Evolutionary conservation across 1,139 yeast species (phyloP).

Genomic region (Blastobotrys serpentis): DNA sequence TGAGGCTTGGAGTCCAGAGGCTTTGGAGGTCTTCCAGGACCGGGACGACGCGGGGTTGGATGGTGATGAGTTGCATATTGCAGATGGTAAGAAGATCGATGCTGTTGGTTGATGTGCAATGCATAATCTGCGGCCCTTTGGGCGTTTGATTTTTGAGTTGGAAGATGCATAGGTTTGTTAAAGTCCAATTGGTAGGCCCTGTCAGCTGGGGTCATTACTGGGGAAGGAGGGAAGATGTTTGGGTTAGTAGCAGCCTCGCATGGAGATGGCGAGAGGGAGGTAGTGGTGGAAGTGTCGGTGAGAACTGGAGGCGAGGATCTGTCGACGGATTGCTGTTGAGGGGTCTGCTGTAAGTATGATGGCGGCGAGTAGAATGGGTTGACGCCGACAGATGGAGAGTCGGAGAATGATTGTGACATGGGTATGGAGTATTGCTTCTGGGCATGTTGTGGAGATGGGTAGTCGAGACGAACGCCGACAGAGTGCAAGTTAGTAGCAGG

Average conservation of each 20-base stretch:
- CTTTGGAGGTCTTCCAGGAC: conserved; percentile 21
- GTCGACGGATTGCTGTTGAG: neutral
- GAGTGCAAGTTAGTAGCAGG: conserved; percentile 8
- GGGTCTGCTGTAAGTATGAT: conserved; percentile 31
- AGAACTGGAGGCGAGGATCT: conserved; percentile 7
- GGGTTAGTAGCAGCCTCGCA: conserved; percentile 8
- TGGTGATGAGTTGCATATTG: no score
- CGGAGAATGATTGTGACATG: conserved; percentile 18
- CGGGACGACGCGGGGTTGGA: conserved; percentile 16
- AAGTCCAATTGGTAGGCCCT: conserved; percentile 9
- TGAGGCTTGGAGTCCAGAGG: conserved; percentile 35
- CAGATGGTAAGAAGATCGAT: neutral
- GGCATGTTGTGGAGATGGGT: conserved; percentile 17
- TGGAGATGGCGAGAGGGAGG: conserved; percentile 1
- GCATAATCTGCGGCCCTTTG: conserved; percentile 20
- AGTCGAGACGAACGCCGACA: conserved; percentile 25
- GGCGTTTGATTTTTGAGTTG: conserved; percentile 18
- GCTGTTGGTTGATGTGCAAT: conserved; percentile 9
- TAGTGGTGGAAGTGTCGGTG: conserved; percentile 1
- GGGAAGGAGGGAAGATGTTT: conserved; percentile 18
- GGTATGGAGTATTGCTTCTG: no score
- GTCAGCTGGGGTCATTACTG: conserved; percentile 15
- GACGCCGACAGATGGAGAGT: conserved; percentile 18
- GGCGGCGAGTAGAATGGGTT: conserved; percentile 41
- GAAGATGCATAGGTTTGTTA: conserved; percentile 6